Evolutionary conservation across 345 rosid species (phyloP).

Genomic region (Cardiospermum halicacabum): DNA sequence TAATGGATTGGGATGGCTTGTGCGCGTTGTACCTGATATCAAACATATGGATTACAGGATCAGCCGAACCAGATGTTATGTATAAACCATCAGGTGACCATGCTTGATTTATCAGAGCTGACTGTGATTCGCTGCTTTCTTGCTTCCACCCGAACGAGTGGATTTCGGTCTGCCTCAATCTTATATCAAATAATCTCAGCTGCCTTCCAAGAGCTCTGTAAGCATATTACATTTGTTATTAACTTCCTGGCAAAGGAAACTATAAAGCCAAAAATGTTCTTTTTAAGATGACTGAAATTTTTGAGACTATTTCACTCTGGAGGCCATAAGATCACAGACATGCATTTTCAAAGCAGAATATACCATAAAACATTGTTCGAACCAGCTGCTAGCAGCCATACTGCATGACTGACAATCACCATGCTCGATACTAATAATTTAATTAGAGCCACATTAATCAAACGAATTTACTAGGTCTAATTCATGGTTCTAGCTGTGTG

Average conservation of each 20-base stretch:
- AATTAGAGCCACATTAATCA: neutral
- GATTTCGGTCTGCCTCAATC: conserved; percentile 71
- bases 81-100: conserved; percentile 94
- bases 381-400: neutral
- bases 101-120: conserved; percentile 84
- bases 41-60: conserved; percentile 80
- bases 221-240: conserved; percentile 10
- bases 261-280: neutral
- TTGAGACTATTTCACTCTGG: too few relatives aligned
- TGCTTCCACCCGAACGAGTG: conserved; percentile 94
- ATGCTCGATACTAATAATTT: too few relatives aligned
- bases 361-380: too few relatives aligned
- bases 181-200: conserved; percentile 72
- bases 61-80: conserved; percentile 86
- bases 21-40: conserved; percentile 76
- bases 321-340: too few relatives aligned
- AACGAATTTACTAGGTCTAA: neutral
- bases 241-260: neutral
- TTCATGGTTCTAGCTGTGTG: neutral
- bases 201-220: conserved; percentile 74
- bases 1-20: conserved; percentile 76
- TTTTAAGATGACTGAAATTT: too few relatives aligned
- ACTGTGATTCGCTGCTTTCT: conserved; percentile 89
- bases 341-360: too few relatives aligned
- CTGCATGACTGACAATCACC: too few relatives aligned